Percentiles rank a stretch among this genome's conserved stretches.
Evolutionary conservation across 2,329 filamentous ascomycete species (phyloP).

Genomic region (Aspergillus spinulosporus): DNA sequence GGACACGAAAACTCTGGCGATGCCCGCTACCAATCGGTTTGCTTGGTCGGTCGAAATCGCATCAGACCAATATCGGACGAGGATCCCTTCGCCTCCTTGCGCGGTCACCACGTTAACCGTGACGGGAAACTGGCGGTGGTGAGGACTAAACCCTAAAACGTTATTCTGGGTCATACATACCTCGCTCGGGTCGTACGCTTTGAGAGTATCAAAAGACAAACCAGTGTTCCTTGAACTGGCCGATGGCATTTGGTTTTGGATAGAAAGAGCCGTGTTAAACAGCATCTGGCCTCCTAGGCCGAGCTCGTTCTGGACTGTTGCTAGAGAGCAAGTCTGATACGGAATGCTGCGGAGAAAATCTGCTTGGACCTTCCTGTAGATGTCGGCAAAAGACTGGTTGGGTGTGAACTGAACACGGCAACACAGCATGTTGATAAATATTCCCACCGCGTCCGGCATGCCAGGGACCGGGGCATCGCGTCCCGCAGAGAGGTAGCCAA

Average conservation of each 20-base stretch:
- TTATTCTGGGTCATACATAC: not conserved
- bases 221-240: not conserved
- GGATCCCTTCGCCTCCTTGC: slow-evolving; percentile 2
- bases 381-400: not conserved
- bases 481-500: not conserved
- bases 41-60: not conserved
- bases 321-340: not conserved
- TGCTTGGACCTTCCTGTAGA: not conserved
- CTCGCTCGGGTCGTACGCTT: not conserved
- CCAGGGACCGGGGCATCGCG: not conserved
- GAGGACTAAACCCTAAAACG: no score
- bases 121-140: not conserved
- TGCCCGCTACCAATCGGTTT: not conserved
- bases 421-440: not conserved
- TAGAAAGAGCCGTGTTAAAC: not conserved
- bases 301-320: not conserved
- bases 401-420: not conserved
- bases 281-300: not conserved
- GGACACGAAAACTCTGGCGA: not conserved
- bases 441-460: not conserved
- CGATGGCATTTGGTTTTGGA: not conserved
- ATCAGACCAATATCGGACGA: slow-evolving; percentile 5
- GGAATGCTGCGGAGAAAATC: not conserved
- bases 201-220: not conserved
- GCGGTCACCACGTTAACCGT: slow-evolving; percentile 3